phyloP scores from a whole-genome alignment of 345 rosid species.

The Odontarrhena argentea region DNA sequence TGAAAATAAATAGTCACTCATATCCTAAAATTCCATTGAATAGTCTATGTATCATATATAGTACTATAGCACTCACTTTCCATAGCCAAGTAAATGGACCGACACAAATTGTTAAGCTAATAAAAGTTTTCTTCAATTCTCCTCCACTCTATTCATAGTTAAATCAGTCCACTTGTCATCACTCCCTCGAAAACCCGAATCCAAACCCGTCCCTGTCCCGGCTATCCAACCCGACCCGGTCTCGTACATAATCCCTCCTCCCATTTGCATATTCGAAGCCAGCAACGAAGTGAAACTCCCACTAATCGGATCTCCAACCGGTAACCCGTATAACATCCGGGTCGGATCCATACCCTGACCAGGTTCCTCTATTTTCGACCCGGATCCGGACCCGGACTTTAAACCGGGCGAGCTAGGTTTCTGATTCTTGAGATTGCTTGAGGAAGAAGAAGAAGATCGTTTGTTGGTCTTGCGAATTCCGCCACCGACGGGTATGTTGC shows the following conservation, averaged over 20 bases:
- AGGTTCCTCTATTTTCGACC: slow-evolving; percentile 5
- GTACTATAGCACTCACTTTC: not conserved
- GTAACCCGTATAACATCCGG: slow-evolving; percentile 50
- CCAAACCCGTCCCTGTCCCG: slow-evolving; percentile 42
- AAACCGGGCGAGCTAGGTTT: slow-evolving; percentile 17
- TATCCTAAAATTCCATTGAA: not conserved
- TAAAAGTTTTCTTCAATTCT: slow-evolving; percentile 14
- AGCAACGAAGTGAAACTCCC: slow-evolving; percentile 66
- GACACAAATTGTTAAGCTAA: slow-evolving; percentile 22
- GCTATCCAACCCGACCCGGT: slow-evolving; percentile 49
- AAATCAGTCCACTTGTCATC: slow-evolving; percentile 66
- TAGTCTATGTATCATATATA: not conserved
- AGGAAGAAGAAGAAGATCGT: slow-evolving; percentile 35
- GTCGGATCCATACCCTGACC: slow-evolving; percentile 44
- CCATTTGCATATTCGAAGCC: slow-evolving; percentile 49
- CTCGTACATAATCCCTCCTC: slow-evolving; percentile 44
- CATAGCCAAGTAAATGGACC: slow-evolving; percentile 25
- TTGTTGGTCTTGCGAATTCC: slow-evolving; percentile 69
- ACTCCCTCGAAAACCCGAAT: slow-evolving; percentile 36
- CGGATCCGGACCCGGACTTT: slow-evolving; percentile 12
- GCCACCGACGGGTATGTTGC: slow-evolving; percentile 94
- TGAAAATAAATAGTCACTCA: not conserved
- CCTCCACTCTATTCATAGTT: slow-evolving; percentile 47
- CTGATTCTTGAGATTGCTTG: slow-evolving; percentile 42
- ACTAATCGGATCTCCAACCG: slow-evolving; percentile 43